Evolutionary conservation across 495 filamentous ascomycete genomes (phyloP).

Genomic region (Xylaria castorea): DNA sequence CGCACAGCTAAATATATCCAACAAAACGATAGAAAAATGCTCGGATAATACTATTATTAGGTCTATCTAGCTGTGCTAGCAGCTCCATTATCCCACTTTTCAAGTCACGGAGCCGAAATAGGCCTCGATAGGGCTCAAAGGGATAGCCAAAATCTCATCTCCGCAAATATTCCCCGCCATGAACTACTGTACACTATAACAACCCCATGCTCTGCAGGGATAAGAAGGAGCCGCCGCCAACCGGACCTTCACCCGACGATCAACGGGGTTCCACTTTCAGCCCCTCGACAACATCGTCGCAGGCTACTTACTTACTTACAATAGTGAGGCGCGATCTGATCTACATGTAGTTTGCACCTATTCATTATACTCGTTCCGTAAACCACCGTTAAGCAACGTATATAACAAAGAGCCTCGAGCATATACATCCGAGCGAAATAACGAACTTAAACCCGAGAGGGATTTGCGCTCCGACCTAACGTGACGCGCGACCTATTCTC

Average conservation of each 20-base stretch:
- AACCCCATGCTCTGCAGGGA: not conserved
- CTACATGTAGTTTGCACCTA: not conserved
- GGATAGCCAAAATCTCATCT: no score
- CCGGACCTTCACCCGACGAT: constrained; percentile 3
- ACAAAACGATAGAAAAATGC: no score
- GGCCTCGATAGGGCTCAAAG: no score
- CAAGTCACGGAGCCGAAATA: no score
- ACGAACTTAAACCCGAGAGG: not conserved
- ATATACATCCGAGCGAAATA: not conserved
- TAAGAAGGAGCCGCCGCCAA: constrained; percentile 16
- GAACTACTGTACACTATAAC: no score
- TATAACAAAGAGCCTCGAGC: not conserved
- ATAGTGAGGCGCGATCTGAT: not conserved
- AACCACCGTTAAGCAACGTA: not conserved
- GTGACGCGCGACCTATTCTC: not conserved
- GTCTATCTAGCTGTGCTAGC: no score
- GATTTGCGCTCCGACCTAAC: not conserved
- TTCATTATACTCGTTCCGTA: not conserved
- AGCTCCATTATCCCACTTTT: no score
- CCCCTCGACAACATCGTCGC: constrained; percentile 15
- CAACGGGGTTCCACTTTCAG: not conserved
- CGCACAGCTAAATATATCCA: no score
- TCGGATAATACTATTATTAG: no score
- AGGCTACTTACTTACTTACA: not conserved
- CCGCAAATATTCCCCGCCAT: no score